Evolutionary conservation across 192 early-diverging fungal genomes (phyloP).

Genomic region (Coemansia sp.): DNA sequence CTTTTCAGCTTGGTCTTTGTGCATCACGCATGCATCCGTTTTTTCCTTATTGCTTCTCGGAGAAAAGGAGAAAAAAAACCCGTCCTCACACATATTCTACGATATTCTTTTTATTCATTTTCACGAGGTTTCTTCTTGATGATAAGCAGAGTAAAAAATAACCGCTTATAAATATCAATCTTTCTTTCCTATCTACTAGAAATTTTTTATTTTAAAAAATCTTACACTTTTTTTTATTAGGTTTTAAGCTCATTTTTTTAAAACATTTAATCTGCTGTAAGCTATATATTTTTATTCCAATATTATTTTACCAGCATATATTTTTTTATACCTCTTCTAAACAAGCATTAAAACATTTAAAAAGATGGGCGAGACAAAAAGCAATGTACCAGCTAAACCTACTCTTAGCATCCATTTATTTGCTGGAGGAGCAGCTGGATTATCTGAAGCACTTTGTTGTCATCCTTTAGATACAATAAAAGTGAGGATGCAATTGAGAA

Average conservation of each 20-base stretch:
- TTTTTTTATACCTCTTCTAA: background rate
- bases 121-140: background rate
- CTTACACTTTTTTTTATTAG: conserved; percentile 1
- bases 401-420: conserved; percentile 77
- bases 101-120: background rate
- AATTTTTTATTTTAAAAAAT: background rate
- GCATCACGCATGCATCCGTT: background rate
- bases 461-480: conserved; percentile 98
- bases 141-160: background rate
- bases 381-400: conserved; percentile 39
- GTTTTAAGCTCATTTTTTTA: background rate
- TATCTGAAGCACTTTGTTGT: conserved; percentile 85
- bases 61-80: background rate
- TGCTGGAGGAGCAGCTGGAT: conserved; percentile 89
- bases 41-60: background rate
- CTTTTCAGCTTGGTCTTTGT: background rate
- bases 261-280: background rate
- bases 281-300: conserved; percentile 5
- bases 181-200: background rate
- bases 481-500: conserved; percentile 91
- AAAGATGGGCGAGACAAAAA: conserved; percentile 1
- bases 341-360: background rate
- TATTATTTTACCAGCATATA: background rate
- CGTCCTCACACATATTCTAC: background rate
- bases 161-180: background rate